A percentile compares a stretch with the other conserved stretches of the same genome.
phyloP scores from a whole-genome alignment of 2,329 filamentous ascomycete genomes.

The Ophiocordyceps sinensis region DNA sequence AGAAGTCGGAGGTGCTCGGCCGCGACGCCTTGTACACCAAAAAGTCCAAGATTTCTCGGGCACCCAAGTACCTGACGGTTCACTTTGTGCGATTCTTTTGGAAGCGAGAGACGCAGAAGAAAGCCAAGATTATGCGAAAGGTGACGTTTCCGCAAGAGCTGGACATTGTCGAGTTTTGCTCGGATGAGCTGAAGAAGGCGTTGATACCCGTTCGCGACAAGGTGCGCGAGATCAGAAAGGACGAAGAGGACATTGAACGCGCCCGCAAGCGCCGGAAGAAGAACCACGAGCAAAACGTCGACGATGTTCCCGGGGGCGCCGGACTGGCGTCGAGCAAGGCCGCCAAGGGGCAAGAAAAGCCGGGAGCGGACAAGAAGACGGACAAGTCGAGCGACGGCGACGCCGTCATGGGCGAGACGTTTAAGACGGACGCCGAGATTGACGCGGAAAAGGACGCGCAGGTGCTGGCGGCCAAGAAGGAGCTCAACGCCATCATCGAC shows the following conservation, averaged over 20 bases:
- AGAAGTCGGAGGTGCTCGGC: conserved; percentile 63
- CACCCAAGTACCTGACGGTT: conserved; percentile 90
- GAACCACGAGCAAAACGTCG: conserved; percentile 30
- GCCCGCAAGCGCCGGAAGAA: conserved; percentile 83
- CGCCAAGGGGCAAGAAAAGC: conserved; percentile 34
- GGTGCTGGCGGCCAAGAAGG: conserved; percentile 71
- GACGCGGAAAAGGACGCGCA: conserved; percentile 71
- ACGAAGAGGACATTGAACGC: conserved; percentile 84
- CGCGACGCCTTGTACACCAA: conserved; percentile 80
- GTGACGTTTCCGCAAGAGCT: conserved; percentile 91
- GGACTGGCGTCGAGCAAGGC: conserved; percentile 36
- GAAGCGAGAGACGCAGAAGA: conserved; percentile 91
- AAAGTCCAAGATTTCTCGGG: conserved; percentile 71
- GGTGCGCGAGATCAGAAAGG: conserved; percentile 87
- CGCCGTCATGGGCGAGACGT: conserved; percentile 60
- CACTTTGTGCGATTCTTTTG: conserved; percentile 98
- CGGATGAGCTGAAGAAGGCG: conserved; percentile 69
- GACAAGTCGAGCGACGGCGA: conserved; percentile 41
- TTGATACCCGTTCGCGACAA: conserved; percentile 91
- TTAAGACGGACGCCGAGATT: conserved; percentile 87
- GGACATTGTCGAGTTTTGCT: conserved; percentile 89
- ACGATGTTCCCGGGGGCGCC: conserved; percentile 30
- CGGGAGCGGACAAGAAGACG: conserved; percentile 20
- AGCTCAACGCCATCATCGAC: conserved; percentile 65
- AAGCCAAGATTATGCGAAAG: conserved; percentile 99